These are phyloP conservation scores for Phytophthora boehmeriae DNA, from an alignment of 352 stramenopile species.

Conservation along the genomic window DNA sequence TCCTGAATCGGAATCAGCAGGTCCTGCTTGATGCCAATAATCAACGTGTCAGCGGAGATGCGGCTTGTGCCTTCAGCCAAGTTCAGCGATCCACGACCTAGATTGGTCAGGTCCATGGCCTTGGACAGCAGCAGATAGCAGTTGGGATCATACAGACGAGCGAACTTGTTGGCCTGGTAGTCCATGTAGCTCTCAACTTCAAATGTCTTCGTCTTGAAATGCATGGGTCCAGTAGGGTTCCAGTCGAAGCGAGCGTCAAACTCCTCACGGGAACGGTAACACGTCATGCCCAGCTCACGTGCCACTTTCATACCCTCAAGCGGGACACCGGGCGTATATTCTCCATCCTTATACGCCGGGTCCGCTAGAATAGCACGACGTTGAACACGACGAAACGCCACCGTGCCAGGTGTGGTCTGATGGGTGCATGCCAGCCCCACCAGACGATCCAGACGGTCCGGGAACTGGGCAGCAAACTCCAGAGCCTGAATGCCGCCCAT, in stretches of 20 bases:
- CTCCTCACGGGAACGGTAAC: slow-evolving; percentile 89
- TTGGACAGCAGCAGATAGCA: slow-evolving; percentile 91
- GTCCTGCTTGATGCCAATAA: slow-evolving; percentile 88
- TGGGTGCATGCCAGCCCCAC: slow-evolving; percentile 85
- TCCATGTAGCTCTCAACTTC: slow-evolving; percentile 92
- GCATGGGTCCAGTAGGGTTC: slow-evolving; percentile 70
- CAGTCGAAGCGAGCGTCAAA: slow-evolving; percentile 89
- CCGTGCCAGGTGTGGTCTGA: slow-evolving; percentile 86
- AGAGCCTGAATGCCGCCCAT: slow-evolving; percentile 91
- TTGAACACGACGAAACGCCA: slow-evolving; percentile 85
- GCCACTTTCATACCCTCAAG: slow-evolving; percentile 87
- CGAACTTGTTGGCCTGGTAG: slow-evolving; percentile 89
- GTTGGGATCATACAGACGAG: slow-evolving; percentile 84
- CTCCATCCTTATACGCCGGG: slow-evolving; percentile 77
- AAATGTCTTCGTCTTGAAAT: slow-evolving; percentile 84
- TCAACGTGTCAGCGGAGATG: slow-evolving; percentile 67
- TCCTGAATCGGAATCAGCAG: slow-evolving; percentile 86
- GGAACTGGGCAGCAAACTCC: slow-evolving; percentile 86
- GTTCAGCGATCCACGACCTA: slow-evolving; percentile 72
- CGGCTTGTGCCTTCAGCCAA: slow-evolving; percentile 75
- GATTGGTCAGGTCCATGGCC: slow-evolving; percentile 86
- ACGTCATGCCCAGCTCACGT: slow-evolving; percentile 87
- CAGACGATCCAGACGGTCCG: slow-evolving; percentile 70
- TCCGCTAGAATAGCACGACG: slow-evolving; percentile 84
- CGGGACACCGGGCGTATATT: slow-evolving; percentile 61